Conservation (phyloP, 371 early-diverging fungal species). For the Capillidium rhysosporum region DNA sequence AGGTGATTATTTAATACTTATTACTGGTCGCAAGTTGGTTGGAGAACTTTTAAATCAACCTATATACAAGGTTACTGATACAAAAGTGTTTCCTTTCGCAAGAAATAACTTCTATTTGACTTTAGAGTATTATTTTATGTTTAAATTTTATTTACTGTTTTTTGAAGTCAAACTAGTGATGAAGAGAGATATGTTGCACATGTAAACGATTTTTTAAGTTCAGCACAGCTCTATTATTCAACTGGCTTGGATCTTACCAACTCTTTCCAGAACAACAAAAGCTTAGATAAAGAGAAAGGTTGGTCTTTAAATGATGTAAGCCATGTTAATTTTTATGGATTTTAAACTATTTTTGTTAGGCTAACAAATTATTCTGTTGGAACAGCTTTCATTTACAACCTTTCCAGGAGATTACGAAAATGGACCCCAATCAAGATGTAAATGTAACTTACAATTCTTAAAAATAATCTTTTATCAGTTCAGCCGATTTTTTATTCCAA, state of each 20-base stretch:
- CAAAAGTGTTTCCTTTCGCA: conserved; percentile 48
- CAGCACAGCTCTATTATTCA: conserved; percentile 64
- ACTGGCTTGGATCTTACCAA: conserved; percentile 70
- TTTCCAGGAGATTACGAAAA: conserved; percentile 28
- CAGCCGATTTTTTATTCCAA: conserved; percentile 61
- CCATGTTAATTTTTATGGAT: neutral
- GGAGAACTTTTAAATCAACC: conserved; percentile 37
- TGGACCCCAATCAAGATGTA: conserved; percentile 22
- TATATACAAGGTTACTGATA: conserved; percentile 50
- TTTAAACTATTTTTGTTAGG: conserved; percentile 17
- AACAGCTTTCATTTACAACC: conserved; percentile 49
- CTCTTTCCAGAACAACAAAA: conserved; percentile 35
- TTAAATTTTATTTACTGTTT: too few relatives aligned
- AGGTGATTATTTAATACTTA: conserved; percentile 71
- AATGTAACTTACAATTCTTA: neutral
- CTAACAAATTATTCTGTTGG: conserved; percentile 84
- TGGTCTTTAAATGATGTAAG: neutral
- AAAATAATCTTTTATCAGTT: conserved; percentile 18
- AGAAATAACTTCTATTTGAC: conserved; percentile 21
- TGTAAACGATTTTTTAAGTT: conserved; percentile 42
- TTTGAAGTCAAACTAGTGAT: conserved; percentile 28
- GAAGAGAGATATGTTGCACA: conserved; percentile 54
- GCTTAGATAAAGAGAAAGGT: conserved; percentile 17
- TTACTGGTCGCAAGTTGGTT: conserved; percentile 49
- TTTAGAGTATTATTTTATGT: conserved; percentile 16